phyloP scores from a whole-genome alignment of 2,329 filamentous ascomycete species.

The Salinomyces thailandicus region DNA sequence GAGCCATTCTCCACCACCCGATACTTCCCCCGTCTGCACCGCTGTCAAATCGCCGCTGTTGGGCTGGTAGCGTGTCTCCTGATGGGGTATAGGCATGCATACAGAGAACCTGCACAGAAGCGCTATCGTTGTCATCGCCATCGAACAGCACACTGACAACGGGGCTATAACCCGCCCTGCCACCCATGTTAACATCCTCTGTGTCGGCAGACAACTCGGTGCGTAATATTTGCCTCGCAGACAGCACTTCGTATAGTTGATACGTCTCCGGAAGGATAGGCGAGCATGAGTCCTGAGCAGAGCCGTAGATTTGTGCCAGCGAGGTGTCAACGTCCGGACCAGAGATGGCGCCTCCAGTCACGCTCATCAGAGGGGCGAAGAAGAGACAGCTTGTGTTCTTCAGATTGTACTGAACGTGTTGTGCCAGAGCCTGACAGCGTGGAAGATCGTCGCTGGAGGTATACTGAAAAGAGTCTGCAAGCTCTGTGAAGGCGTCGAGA shows the following conservation, averaged over 20 bases:
- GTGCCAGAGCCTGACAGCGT: constrained; percentile 1
- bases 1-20: no score
- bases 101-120: not conserved
- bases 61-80: not conserved
- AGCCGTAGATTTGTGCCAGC: not conserved
- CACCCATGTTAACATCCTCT: constrained; percentile 1
- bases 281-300: not conserved
- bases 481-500: not conserved
- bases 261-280: not conserved
- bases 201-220: not conserved
- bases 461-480: not conserved
- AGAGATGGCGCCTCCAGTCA: not conserved
- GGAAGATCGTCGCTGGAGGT: not conserved
- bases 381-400: not conserved
- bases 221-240: not conserved
- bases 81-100: not conserved
- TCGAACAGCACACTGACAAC: constrained; percentile 1
- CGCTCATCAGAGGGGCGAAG: not conserved
- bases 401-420: not conserved
- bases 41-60: no score
- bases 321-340: not conserved
- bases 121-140: not conserved
- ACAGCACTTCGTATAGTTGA: not conserved
- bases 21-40: no score
- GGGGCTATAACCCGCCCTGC: not conserved